Base-by-base conservation (phyloP, 1,139 yeast genomes). In the Candida sp. region DNA sequence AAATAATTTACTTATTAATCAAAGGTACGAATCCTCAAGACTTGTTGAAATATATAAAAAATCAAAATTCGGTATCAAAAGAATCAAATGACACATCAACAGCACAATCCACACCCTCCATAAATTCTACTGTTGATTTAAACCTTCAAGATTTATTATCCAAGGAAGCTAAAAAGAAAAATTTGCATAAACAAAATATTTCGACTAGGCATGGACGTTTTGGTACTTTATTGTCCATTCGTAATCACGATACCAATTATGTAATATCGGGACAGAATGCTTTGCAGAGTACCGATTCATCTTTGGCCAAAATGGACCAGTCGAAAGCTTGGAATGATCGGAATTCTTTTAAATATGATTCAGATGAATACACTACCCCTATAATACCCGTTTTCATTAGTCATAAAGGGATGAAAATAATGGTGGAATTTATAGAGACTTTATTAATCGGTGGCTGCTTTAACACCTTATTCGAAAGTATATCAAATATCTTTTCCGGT, bases 131-230 rank as follows among this genome's bases (percentile, higher is more conserved):
- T 0, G 49, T 66, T 3, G 71, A 68, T 1, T 46, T 69, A 56
- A 75, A 73, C 46, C 68, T 90, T 15, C 67, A 74, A 36, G 78
- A 76, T 22, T 62, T 89, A 9, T 67, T 90, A 21, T 64, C 69
- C 3, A 73, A 75, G 41, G 97, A 89, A 58, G 69, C 73, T 30
- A 71, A 71, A 35, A 63, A 82, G 49, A 81, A 78, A 49, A 72
- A 68, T 39, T 61, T 65, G 19, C 79, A 79, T 35, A 70, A 76
- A 15, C 77, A 74, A 51, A 70, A 74, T 42, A 69, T 80, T 4
- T 79, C 86, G 1, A 78, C 91, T 0, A 75, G 99, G 43, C 99
- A 93, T 58, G 93, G 95, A 4, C 75, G 96, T 36, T 93, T 93
- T 67, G 99, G 99, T 1, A 83, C 98, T 0, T 69, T 91, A 51